Conservation (phyloP, 352 stramenopile genomes). For the Globisporangium middletonii region DNA sequence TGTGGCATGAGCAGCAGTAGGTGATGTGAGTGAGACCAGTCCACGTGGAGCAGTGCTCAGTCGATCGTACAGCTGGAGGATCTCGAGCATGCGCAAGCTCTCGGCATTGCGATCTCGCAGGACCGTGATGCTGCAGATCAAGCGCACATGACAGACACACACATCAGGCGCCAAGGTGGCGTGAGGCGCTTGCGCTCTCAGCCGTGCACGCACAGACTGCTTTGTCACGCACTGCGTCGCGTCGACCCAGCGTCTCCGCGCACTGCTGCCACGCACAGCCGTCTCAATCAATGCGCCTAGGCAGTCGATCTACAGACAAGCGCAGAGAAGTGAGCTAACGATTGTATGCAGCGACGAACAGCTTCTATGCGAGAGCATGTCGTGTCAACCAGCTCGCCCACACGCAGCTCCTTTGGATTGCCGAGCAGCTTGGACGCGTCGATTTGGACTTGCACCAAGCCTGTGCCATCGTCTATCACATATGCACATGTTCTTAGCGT, state of each 20-base stretch:
- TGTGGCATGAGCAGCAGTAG: background rate
- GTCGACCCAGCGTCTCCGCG: conserved; percentile 24
- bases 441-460: conserved; percentile 21
- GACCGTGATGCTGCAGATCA: conserved; percentile 24
- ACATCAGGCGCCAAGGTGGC: no score
- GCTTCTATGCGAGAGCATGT: background rate
- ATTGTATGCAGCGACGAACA: background rate
- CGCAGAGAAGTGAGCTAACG: background rate
- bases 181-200: background rate
- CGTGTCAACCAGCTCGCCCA: conserved; percentile 24
- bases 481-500: background rate
- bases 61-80: conserved; percentile 40
- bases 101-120: conserved; percentile 51
- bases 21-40: background rate
- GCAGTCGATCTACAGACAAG: conserved; percentile 28
- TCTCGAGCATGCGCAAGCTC: conserved; percentile 55
- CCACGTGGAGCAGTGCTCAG: background rate
- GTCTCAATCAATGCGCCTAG: conserved; percentile 25
- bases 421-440: conserved; percentile 3
- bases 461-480: conserved; percentile 35
- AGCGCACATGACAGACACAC: background rate
- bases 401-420: conserved; percentile 11
- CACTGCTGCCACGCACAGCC: conserved; percentile 9
- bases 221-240: conserved; percentile 22
- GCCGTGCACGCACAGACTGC: background rate